Percentiles rank a stretch among this genome's conserved stretches.
Evolutionary conservation across 2,329 filamentous ascomycete genomes (phyloP).

Genomic region (Epichloe typhina): DNA sequence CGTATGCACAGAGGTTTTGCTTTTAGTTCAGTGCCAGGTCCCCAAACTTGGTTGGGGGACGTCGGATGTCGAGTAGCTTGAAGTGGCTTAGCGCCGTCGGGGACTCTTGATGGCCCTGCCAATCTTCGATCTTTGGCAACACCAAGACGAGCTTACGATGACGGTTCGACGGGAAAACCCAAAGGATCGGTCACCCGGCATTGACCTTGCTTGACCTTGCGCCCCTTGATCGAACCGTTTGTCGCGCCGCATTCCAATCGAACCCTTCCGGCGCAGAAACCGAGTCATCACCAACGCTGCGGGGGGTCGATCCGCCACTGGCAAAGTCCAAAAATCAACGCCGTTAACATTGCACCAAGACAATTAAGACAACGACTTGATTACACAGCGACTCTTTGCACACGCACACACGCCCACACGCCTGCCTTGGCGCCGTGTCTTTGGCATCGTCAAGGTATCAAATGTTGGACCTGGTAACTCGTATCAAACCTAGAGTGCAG

Average conservation of each 20-base stretch:
- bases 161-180: not conserved
- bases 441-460: no score
- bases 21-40: no score
- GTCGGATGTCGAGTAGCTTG: not conserved
- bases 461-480: no score
- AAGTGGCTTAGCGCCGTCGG: conserved; percentile 8
- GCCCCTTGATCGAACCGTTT: not conserved
- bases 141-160: conserved; percentile 1
- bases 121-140: conserved; percentile 9
- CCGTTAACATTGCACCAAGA: not conserved
- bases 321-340: not conserved
- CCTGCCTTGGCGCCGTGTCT: no score
- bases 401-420: no score
- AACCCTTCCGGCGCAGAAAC: not conserved
- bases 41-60: no score
- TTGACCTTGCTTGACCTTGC: not conserved
- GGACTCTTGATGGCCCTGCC: conserved; percentile 10
- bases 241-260: not conserved
- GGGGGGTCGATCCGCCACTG: not conserved
- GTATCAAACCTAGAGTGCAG: no score
- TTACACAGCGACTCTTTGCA: no score
- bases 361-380: not conserved
- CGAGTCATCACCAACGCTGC: not conserved
- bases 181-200: not conserved
- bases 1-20: not conserved